These are phyloP conservation scores for Diaporthe vexans DNA, from an alignment of 2,329 filamentous ascomycete species.

Conservation along the genomic window DNA sequence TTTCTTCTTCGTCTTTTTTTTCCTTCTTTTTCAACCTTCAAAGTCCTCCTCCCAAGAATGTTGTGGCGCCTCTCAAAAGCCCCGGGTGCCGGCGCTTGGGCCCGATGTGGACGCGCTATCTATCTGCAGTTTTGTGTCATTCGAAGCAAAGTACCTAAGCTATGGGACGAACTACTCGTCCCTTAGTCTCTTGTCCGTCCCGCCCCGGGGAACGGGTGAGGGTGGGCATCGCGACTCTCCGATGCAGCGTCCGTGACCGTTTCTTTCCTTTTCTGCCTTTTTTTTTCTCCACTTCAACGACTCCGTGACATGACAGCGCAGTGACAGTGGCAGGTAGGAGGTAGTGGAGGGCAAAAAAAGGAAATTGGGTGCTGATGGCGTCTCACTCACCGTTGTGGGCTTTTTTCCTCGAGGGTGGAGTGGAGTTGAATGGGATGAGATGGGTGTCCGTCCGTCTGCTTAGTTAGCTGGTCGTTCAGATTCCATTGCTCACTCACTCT, in stretches of 20 bases:
- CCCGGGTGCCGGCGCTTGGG: background rate
- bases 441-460: too few species aligned
- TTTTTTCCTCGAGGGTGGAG: background rate
- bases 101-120: background rate
- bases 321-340: too few species aligned
- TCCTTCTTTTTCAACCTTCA: background rate
- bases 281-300: background rate
- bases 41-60: background rate
- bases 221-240: conserved; percentile 3
- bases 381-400: background rate
- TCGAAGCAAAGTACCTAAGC: background rate
- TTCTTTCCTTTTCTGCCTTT: too few species aligned
- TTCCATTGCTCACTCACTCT: background rate
- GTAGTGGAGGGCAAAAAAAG: background rate
- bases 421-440: background rate
- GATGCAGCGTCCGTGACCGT: background rate
- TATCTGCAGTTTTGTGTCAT: background rate
- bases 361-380: conserved; percentile 18
- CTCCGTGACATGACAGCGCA: background rate
- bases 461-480: background rate
- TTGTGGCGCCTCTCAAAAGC: background rate
- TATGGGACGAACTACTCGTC: conserved; percentile 17
- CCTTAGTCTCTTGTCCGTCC: background rate
- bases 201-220: background rate
- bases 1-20: background rate